A percentile compares a stretch with the other conserved stretches of the same genome.
Evolutionary conservation across 2,329 filamentous ascomycete genomes (phyloP).

Genomic region (Colletotrichum sp.): DNA sequence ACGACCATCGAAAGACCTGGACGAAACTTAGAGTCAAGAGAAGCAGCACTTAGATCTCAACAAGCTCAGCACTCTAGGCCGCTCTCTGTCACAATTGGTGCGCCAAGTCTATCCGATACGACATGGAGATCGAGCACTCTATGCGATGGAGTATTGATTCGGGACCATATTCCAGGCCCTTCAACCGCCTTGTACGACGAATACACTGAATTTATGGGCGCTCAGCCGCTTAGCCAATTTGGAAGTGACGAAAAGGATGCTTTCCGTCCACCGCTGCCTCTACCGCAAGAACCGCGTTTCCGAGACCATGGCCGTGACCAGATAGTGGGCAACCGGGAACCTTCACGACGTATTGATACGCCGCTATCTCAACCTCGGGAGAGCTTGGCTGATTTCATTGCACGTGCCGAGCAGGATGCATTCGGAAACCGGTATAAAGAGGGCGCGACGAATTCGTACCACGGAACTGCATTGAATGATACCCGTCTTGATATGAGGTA

Average conservation of each 20-base stretch:
- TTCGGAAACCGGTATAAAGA: neutral
- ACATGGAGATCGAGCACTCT: neutral
- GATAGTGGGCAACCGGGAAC: neutral
- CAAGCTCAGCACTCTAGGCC: neutral
- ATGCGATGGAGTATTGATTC: neutral
- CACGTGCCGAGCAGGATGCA: constrained; percentile 35
- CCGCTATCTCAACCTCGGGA: constrained; percentile 16
- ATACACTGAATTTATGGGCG: neutral
- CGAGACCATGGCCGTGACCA: neutral
- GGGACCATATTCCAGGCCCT: neutral
- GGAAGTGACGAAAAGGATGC: neutral
- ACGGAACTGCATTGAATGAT: neutral
- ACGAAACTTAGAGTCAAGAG: neutral
- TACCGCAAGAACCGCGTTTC: neutral
- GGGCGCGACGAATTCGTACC: neutral
- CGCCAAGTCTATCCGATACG: neutral
- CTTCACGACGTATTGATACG: neutral
- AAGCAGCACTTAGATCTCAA: neutral
- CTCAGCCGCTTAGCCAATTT: neutral
- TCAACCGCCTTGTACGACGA: neutral
- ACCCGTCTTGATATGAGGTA: neutral
- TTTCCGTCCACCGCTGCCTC: neutral
- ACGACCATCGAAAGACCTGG: neutral
- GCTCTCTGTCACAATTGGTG: neutral
- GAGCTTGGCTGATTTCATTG: constrained; percentile 36